Conservation (phyloP, 2,329 filamentous ascomycete genomes). For the Colletotrichum liriopes region DNA sequence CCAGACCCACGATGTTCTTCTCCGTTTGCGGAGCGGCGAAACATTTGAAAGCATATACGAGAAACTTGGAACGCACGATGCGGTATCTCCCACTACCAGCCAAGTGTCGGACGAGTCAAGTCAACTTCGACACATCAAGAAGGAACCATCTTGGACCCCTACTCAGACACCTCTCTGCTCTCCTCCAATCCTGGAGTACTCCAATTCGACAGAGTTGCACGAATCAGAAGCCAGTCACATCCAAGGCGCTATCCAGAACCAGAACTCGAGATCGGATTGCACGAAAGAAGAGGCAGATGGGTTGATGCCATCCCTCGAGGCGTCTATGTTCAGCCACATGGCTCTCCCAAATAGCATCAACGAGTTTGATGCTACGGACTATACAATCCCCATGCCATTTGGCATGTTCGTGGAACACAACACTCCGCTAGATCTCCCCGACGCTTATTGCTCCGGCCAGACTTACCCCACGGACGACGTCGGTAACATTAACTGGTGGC, state of each 20-base stretch:
- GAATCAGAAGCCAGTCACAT: neutral
- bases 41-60: neutral
- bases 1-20: neutral
- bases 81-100: neutral
- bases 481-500: neutral
- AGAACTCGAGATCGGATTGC: neutral
- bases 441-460: neutral
- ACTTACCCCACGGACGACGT: neutral
- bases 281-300: neutral
- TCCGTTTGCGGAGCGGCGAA: neutral
- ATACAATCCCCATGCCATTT: neutral
- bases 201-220: neutral
- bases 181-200: neutral
- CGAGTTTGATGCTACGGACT: too few species aligned
- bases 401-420: neutral
- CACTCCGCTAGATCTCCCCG: neutral
- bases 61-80: neutral
- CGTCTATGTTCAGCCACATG: neutral
- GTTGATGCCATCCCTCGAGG: neutral
- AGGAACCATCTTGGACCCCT: neutral
- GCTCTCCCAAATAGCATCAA: neutral
- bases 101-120: neutral
- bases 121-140: neutral
- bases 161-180: neutral
- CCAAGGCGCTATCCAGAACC: neutral